Conservation (phyloP, 495 filamentous ascomycete genomes). For the Lentithecium fluviatile region DNA sequence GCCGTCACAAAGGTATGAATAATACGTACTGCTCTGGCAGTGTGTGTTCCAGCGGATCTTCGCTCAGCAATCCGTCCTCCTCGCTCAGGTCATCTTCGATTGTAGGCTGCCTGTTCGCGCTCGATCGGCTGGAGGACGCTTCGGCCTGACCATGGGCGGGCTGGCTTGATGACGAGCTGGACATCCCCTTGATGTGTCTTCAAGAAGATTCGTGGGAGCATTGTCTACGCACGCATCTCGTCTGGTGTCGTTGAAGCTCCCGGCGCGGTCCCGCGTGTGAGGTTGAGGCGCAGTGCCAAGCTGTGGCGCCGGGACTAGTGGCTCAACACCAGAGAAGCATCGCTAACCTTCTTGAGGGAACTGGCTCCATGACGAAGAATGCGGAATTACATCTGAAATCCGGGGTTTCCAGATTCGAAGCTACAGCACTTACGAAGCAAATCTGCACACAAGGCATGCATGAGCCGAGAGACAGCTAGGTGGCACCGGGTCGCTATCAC, state of each 20-base stretch:
- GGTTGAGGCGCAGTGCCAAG: neutral
- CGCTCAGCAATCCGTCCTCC: slow-evolving; percentile 38
- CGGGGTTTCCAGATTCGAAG: too few species aligned
- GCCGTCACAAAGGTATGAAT: neutral
- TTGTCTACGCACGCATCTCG: slow-evolving; percentile 19
- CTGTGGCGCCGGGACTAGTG: too few species aligned
- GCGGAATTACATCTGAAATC: too few species aligned
- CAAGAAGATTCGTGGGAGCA: slow-evolving; percentile 4
- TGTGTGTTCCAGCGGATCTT: slow-evolving; percentile 38
- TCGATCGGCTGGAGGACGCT: slow-evolving; percentile 41
- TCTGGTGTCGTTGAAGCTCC: too few species aligned
- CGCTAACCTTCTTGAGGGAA: too few species aligned
- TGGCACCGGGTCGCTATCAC: too few species aligned
- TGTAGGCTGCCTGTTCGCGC: slow-evolving; percentile 25
- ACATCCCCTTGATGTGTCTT: slow-evolving; percentile 39
- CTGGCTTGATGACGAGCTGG: slow-evolving; percentile 41
- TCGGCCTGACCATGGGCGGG: slow-evolving; percentile 38
- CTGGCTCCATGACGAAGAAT: too few species aligned
- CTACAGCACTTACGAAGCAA: too few species aligned
- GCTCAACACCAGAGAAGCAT: too few species aligned
- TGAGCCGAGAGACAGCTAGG: too few species aligned
- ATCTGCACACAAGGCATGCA: too few species aligned
- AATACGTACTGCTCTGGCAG: slow-evolving; percentile 36
- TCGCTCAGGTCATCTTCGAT: slow-evolving; percentile 40
- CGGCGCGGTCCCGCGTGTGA: neutral